These are phyloP conservation scores for Fusarium miscanthi DNA, from an alignment of 2,329 filamentous ascomycete species.

Conservation along the genomic window DNA sequence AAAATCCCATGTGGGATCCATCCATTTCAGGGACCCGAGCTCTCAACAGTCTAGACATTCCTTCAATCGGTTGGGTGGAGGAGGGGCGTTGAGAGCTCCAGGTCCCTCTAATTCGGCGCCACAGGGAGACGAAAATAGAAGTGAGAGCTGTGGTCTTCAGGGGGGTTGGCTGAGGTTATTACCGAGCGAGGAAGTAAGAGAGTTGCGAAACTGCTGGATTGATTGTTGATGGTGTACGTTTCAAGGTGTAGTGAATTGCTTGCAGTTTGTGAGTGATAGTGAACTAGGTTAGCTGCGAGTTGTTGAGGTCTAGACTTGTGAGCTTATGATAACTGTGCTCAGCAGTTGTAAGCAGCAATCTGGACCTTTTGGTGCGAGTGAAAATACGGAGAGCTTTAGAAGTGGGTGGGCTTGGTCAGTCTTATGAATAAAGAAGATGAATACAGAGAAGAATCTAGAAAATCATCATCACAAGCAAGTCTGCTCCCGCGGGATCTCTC, in stretches of 20 bases:
- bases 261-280: not conserved
- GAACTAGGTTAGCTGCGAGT: not conserved
- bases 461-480: slow-evolving; percentile 26
- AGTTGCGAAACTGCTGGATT: not conserved
- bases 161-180: slow-evolving; percentile 26
- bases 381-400: not conserved
- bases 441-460: not conserved
- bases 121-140: slow-evolving; percentile 14
- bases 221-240: slow-evolving; percentile 6
- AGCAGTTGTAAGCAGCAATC: slow-evolving; percentile 12
- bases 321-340: slow-evolving; percentile 1
- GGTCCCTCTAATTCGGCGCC: slow-evolving; percentile 24
- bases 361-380: not conserved
- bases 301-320: not conserved
- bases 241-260: not conserved
- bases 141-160: slow-evolving; percentile 22
- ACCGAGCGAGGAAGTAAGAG: slow-evolving; percentile 3
- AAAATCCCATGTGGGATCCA: slow-evolving; percentile 13
- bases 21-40: slow-evolving; percentile 22
- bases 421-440: not conserved
- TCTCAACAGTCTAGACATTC: slow-evolving; percentile 40
- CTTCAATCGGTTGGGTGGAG: slow-evolving; percentile 31
- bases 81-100: slow-evolving; percentile 32
- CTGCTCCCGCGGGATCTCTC: slow-evolving; percentile 22
- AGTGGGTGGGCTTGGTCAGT: not conserved